These are phyloP conservation scores for Hebeloma cylindrosporum DNA, from an alignment of 768 basidiomycete species.

Conservation along the genomic window DNA sequence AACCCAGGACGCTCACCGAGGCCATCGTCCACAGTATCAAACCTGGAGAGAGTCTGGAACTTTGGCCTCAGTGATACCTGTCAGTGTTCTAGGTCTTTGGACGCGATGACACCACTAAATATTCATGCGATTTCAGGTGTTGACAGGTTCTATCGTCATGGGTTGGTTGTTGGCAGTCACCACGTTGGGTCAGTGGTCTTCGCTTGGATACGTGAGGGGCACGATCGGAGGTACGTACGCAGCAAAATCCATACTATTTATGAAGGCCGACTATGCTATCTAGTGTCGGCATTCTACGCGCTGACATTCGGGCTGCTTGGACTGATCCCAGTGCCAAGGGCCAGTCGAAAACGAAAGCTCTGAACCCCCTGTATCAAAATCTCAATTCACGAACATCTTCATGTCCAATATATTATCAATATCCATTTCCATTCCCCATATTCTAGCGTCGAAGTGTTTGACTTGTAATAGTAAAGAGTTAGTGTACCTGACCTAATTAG, in stretches of 20 bases:
- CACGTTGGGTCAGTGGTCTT: slow-evolving; percentile 67
- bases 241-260: slow-evolving; percentile 24
- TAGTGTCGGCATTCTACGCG: slow-evolving; percentile 71
- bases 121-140: slow-evolving; percentile 31
- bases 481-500: too few species aligned
- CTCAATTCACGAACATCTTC: too few species aligned
- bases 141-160: slow-evolving; percentile 67
- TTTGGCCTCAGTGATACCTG: slow-evolving; percentile 68
- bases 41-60: slow-evolving; percentile 73
- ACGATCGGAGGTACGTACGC: slow-evolving; percentile 55
- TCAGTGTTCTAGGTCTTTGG: slow-evolving; percentile 23
- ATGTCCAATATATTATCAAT: too few species aligned
- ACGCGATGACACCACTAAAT: background rate
- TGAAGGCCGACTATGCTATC: background rate
- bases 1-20: background rate
- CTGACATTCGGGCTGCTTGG: slow-evolving; percentile 75
- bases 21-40: slow-evolving; percentile 51
- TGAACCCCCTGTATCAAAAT: too few species aligned
- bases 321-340: slow-evolving; percentile 63
- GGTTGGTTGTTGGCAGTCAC: slow-evolving; percentile 66
- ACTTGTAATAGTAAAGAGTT: too few species aligned
- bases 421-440: too few species aligned
- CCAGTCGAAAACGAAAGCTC: slow-evolving; percentile 29
- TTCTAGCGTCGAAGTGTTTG: too few species aligned
- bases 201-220: slow-evolving; percentile 63